phyloP scores from a whole-genome alignment of 352 stramenopile genomes.

The Discostella stelligera region DNA sequence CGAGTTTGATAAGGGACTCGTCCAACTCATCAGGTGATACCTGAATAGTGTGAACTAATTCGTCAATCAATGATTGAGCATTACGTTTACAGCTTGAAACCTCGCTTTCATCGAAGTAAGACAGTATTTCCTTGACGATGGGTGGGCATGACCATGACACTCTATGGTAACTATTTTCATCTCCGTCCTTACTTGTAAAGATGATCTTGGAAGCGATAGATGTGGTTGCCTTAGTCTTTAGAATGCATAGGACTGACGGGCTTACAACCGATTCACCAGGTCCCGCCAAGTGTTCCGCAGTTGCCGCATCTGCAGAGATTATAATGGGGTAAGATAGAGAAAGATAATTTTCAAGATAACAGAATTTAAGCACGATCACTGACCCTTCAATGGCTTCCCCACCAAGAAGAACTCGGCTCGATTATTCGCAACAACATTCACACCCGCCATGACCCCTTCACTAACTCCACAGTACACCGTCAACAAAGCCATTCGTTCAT shows the following conservation, averaged over 20 bases:
- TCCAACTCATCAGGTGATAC: background rate
- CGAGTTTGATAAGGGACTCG: constrained; percentile 10
- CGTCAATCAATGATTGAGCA: constrained; percentile 16
- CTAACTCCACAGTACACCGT: constrained; percentile 47
- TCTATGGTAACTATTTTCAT: constrained; percentile 18
- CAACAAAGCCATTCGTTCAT: constrained; percentile 29
- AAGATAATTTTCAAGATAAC: background rate
- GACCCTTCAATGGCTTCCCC: constrained; percentile 33
- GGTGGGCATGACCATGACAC: constrained; percentile 20
- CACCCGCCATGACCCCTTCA: constrained; percentile 41
- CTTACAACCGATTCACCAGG: constrained; percentile 37
- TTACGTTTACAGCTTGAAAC: background rate
- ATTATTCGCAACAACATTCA: constrained; percentile 31
- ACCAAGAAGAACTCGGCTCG: constrained; percentile 43
- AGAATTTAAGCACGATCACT: constrained; percentile 1
- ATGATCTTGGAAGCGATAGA: constrained; percentile 15
- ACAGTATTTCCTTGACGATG: constrained; percentile 18
- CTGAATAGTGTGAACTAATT: constrained; percentile 3
- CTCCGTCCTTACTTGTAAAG: constrained; percentile 15
- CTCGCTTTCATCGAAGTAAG: constrained; percentile 7
- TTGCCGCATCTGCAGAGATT: constrained; percentile 22
- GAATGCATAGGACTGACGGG: constrained; percentile 18
- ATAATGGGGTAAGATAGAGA: constrained; percentile 1
- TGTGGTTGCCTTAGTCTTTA: constrained; percentile 8
- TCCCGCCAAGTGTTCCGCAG: constrained; percentile 23